phyloP scores from a whole-genome alignment of 192 early-diverging fungal genomes.

The Coemansia sp. region DNA sequence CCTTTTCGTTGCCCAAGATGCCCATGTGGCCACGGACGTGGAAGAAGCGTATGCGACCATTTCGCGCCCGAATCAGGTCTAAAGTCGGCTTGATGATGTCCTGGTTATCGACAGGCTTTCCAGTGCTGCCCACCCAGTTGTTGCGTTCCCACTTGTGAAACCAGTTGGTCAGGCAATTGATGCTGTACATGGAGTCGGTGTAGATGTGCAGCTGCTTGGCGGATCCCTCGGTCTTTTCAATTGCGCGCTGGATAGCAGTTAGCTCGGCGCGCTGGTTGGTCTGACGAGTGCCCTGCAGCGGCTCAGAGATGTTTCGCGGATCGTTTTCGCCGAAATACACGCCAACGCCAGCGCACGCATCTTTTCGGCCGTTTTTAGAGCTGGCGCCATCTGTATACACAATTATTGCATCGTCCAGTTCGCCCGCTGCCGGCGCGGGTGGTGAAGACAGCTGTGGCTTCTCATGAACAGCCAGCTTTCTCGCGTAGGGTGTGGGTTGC shows the following conservation, averaged over 20 bases:
- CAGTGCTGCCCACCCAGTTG: constrained; percentile 58
- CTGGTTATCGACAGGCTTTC: constrained; percentile 65
- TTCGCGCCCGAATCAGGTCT: constrained; percentile 12
- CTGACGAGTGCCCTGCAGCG: constrained; percentile 50
- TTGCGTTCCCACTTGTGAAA: constrained; percentile 65
- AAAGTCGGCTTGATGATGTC: constrained; percentile 69
- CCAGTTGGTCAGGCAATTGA: constrained; percentile 71
- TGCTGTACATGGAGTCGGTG: constrained; percentile 75
- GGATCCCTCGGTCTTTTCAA: constrained; percentile 17
- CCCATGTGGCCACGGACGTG: constrained; percentile 75
- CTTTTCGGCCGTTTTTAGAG: constrained; percentile 60
- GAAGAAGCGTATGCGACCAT: constrained; percentile 21
- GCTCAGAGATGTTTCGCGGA: constrained; percentile 62
- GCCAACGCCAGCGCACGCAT: constrained; percentile 76
- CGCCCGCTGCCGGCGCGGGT: neutral
- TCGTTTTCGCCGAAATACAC: constrained; percentile 76
- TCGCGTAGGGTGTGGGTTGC: neutral
- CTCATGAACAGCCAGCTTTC: neutral
- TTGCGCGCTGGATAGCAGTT: constrained; percentile 56
- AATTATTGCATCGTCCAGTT: constrained; percentile 16
- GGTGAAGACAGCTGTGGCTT: neutral
- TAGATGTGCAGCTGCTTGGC: constrained; percentile 52
- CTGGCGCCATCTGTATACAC: constrained; percentile 85
- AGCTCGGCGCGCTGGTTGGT: constrained; percentile 77
- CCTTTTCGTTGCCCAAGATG: constrained; percentile 70